These are phyloP conservation scores for Podila horticola DNA, from an alignment of 192 early-diverging fungal species.

Conservation along the genomic window DNA sequence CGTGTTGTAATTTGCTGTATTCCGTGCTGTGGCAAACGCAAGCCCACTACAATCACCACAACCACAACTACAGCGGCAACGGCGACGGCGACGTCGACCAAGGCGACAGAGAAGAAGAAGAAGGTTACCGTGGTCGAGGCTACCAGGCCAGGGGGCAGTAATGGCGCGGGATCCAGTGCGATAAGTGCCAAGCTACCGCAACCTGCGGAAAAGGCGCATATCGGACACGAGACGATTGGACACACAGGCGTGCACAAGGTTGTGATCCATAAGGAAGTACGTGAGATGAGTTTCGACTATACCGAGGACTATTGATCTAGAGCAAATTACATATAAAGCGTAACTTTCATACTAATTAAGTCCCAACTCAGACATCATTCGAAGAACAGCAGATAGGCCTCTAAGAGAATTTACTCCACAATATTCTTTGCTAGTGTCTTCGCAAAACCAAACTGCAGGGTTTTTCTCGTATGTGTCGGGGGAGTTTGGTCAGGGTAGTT, in stretches of 20 bases:
- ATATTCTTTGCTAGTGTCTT: no score
- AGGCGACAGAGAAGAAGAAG: neutral
- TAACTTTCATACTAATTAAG: no score
- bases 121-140: neutral
- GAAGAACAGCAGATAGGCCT: no score
- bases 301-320: neutral
- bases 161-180: neutral
- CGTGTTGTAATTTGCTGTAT: neutral
- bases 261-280: slow-evolving; percentile 31
- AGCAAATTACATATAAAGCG: no score
- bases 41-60: neutral
- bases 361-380: no score
- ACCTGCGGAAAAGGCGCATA: slow-evolving; percentile 13
- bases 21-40: neutral
- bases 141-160: neutral
- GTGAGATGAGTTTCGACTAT: slow-evolving; percentile 30
- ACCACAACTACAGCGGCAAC: neutral
- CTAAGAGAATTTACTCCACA: no score
- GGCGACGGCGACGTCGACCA: neutral
- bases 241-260: slow-evolving; percentile 45
- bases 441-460: no score
- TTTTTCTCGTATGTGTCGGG: no score
- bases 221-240: slow-evolving; percentile 43
- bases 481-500: no score
- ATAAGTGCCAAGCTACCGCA: neutral